Evolutionary conservation across 495 filamentous ascomycete species (phyloP).

Genomic region (Tuber calosporum): DNA sequence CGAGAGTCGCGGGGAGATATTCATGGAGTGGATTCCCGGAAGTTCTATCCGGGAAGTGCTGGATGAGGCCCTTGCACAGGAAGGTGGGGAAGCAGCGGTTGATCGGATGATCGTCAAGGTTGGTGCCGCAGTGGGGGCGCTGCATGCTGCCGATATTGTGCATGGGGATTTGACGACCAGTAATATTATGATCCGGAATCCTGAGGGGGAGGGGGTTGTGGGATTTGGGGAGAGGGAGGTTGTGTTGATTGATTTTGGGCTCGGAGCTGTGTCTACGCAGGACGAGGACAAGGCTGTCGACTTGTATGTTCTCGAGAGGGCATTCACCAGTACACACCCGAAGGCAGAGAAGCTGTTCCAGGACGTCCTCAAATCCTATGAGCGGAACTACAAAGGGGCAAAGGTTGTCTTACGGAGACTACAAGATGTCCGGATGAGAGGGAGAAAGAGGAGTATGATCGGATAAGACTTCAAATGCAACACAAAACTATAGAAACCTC

Average conservation of each 20-base stretch:
- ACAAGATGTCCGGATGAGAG: conserved; percentile 90
- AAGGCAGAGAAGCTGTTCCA: conserved; percentile 70
- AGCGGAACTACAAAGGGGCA: conserved; percentile 31
- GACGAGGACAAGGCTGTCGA: conserved; percentile 96
- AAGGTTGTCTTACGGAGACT: conserved; percentile 53
- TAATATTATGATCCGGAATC: conserved; percentile 74
- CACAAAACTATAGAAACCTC: background rate
- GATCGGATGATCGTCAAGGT: conserved; percentile 59
- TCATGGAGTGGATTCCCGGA: conserved; percentile 88
- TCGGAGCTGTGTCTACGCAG: conserved; percentile 70
- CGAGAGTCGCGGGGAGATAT: conserved; percentile 60
- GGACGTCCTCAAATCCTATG: conserved; percentile 56
- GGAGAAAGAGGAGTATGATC: conserved; percentile 96
- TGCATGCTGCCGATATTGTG: conserved; percentile 76
- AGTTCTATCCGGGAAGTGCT: conserved; percentile 58
- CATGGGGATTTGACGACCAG: conserved; percentile 97
- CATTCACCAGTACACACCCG: conserved; percentile 94
- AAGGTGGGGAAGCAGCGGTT: conserved; percentile 46
- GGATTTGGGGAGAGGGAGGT: conserved; percentile 59
- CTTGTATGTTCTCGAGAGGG: conserved; percentile 90
- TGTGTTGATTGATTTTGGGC: conserved; percentile 89
- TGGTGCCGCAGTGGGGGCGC: conserved; percentile 63
- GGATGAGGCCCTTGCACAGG: conserved; percentile 55
- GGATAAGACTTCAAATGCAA: conserved; percentile 49
- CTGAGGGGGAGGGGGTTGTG: conserved; percentile 24